phyloP scores from a whole-genome alignment of 192 early-diverging fungal genomes.

The Coemansia sp. region DNA sequence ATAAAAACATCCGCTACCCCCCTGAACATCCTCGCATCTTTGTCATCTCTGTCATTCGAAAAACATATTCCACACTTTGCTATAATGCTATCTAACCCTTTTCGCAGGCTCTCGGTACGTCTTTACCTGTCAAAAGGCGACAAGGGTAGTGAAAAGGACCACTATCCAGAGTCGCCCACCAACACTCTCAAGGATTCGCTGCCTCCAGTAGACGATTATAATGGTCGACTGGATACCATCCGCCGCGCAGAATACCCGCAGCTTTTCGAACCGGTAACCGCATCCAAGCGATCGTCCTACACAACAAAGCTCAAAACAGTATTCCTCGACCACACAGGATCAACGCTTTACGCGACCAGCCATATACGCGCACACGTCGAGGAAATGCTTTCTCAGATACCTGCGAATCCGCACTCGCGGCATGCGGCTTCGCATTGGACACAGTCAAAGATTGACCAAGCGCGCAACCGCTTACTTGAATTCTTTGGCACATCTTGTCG shows the following conservation, averaged over 20 bases:
- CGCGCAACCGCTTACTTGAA: slow-evolving; percentile 56
- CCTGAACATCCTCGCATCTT: no score
- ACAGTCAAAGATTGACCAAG: slow-evolving; percentile 54
- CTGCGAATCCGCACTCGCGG: slow-evolving; percentile 69
- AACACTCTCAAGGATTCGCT: not conserved
- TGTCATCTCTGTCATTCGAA: not conserved
- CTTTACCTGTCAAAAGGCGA: not conserved
- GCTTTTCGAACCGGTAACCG: slow-evolving; percentile 27
- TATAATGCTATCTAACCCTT: not conserved
- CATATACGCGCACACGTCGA: slow-evolving; percentile 42
- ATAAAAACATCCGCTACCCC: no score
- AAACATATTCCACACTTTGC: not conserved
- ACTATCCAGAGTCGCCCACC: not conserved
- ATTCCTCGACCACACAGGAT: slow-evolving; percentile 67
- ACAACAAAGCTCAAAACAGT: slow-evolving; percentile 45
- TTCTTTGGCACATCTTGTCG: slow-evolving; percentile 60
- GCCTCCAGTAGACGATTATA: slow-evolving; percentile 39
- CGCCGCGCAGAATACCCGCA: slow-evolving; percentile 60
- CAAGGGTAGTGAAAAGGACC: not conserved
- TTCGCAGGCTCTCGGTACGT: not conserved
- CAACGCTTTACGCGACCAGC: slow-evolving; percentile 57
- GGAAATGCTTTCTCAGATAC: slow-evolving; percentile 55
- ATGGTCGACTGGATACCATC: slow-evolving; percentile 49
- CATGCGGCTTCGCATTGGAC: slow-evolving; percentile 57
- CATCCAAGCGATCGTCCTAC: not conserved